Evolutionary conservation across 768 basidiomycete species (phyloP).

Genomic region (Crucibulum laeve): DNA sequence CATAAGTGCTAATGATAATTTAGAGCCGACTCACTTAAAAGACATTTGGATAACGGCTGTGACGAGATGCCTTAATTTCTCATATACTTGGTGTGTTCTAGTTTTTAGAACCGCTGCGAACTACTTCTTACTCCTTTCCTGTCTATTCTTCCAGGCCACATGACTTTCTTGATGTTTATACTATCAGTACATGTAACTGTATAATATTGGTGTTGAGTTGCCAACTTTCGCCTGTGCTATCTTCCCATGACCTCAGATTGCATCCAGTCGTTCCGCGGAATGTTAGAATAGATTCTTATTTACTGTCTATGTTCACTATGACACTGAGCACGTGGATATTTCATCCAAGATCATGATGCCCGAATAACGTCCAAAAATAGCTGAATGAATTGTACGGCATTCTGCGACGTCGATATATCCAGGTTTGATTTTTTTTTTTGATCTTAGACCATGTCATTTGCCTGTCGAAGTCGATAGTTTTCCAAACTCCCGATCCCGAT

Average conservation of each 20-base stretch:
- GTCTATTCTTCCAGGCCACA: neutral
- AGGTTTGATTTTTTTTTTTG: no score
- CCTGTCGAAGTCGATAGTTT: no score
- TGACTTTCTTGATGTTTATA: no score
- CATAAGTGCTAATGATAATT: slow-evolving; percentile 8
- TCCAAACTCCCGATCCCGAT: no score
- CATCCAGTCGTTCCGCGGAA: slow-evolving; percentile 9
- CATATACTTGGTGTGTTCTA: no score
- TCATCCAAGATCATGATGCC: slow-evolving; percentile 12
- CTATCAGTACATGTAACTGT: no score
- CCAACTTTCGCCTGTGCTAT: no score
- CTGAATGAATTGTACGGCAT: slow-evolving; percentile 14
- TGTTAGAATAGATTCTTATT: slow-evolving; percentile 13
- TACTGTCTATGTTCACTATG: slow-evolving; percentile 2
- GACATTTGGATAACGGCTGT: slow-evolving; percentile 80
- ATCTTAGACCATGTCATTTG: neutral
- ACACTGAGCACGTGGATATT: neutral
- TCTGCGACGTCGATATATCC: no score
- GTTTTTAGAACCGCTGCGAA: no score
- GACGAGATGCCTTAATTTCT: slow-evolving; percentile 47
- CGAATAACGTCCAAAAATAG: slow-evolving; percentile 24
- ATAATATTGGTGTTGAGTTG: no score
- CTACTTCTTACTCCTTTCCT: neutral
- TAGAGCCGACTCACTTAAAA: slow-evolving; percentile 69
- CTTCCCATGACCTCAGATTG: no score